Evolutionary conservation across 177 flowering plant species (phyloP).

Genomic region (Vitis hybrid): DNA sequence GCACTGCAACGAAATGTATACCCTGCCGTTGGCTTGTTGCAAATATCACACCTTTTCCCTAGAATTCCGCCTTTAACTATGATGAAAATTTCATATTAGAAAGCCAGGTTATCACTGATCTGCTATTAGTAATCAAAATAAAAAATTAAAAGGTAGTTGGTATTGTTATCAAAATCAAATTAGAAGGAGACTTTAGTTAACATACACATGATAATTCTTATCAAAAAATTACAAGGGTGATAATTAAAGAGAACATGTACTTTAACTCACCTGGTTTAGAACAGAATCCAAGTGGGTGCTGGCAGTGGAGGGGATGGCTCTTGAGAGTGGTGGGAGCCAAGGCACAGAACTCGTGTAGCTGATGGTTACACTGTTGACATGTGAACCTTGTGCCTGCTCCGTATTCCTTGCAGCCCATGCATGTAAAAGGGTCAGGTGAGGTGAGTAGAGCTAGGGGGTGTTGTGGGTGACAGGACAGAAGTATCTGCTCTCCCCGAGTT

Average conservation of each 20-base stretch:
- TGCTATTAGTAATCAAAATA: too few relatives aligned
- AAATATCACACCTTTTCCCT: constrained; percentile 61
- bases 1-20: constrained; percentile 57
- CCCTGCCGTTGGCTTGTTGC: constrained; percentile 59
- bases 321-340: constrained; percentile 54
- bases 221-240: neutral
- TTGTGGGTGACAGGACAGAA: constrained; percentile 59
- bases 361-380: constrained; percentile 58
- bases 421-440: constrained; percentile 50
- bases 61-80: constrained; percentile 46
- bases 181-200: too few relatives aligned
- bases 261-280: constrained; percentile 47
- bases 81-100: neutral
- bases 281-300: constrained; percentile 59
- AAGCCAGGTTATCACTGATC: too few relatives aligned
- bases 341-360: constrained; percentile 81
- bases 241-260: too few relatives aligned
- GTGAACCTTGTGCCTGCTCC: constrained; percentile 68
- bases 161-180: too few relatives aligned
- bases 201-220: neutral
- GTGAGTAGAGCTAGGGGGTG: constrained; percentile 36
- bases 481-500: constrained; percentile 32
- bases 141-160: too few relatives aligned
- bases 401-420: constrained; percentile 76
- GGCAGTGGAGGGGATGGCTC: constrained; percentile 63